phyloP scores from a whole-genome alignment of 2,329 filamentous ascomycete species.

The Fusarium anthophilum region DNA sequence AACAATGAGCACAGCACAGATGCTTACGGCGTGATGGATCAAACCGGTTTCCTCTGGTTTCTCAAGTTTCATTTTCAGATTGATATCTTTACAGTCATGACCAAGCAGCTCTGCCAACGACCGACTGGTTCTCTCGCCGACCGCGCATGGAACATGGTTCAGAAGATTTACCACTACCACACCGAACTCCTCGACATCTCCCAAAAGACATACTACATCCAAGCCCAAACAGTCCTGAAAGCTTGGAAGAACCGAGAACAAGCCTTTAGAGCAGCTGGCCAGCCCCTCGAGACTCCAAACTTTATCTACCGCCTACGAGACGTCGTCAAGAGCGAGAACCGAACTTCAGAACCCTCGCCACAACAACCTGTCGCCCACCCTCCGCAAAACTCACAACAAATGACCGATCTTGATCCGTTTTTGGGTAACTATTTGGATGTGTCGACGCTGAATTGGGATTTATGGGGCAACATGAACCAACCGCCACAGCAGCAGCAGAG shows the following conservation, averaged over 20 bases:
- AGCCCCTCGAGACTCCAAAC: slow-evolving; percentile 52
- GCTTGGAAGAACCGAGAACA: slow-evolving; percentile 64
- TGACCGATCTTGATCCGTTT: slow-evolving; percentile 54
- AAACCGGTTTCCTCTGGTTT: slow-evolving; percentile 65
- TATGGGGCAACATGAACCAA: slow-evolving; percentile 50
- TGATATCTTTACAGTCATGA: slow-evolving; percentile 65
- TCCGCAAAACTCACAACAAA: slow-evolving; percentile 40
- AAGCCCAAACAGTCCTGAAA: slow-evolving; percentile 60
- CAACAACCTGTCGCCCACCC: slow-evolving; percentile 43
- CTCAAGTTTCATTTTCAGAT: slow-evolving; percentile 64
- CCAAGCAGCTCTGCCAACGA: slow-evolving; percentile 62
- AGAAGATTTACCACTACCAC: slow-evolving; percentile 59
- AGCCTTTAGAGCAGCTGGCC: slow-evolving; percentile 50
- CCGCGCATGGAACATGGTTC: slow-evolving; percentile 61
- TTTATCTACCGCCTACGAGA: slow-evolving; percentile 58
- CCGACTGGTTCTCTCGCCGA: slow-evolving; percentile 61
- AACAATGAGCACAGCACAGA: slow-evolving; percentile 58
- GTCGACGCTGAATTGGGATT: slow-evolving; percentile 56
- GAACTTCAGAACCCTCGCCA: slow-evolving; percentile 40
- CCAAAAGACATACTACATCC: slow-evolving; percentile 54
- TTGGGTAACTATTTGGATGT: slow-evolving; percentile 56
- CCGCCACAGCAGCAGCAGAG: slow-evolving; percentile 29
- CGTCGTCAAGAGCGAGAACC: slow-evolving; percentile 52
- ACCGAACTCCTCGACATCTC: slow-evolving; percentile 61
- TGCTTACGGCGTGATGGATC: slow-evolving; percentile 54